Evolutionary conservation across 768 basidiomycete species (phyloP).

Genomic region (Hygrophorus russula): DNA sequence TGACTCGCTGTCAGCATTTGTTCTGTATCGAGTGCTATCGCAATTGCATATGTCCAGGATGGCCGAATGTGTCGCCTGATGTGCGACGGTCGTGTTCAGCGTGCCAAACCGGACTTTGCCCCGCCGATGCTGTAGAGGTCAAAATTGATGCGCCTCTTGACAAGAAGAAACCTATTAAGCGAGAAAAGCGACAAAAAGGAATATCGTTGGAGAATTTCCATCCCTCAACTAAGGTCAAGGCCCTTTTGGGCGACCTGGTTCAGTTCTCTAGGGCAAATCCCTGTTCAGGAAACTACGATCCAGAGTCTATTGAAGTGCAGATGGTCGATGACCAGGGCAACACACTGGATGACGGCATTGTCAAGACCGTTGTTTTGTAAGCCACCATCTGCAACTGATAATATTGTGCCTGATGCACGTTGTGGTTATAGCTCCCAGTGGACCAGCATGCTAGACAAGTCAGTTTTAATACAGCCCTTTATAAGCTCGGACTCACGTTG

Average conservation of each 20-base stretch:
- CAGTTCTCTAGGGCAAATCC: conserved; percentile 79
- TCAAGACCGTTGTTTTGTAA: conserved; percentile 95
- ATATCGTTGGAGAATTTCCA: conserved; percentile 42
- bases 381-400: conserved; percentile 23
- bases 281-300: conserved; percentile 80
- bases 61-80: conserved; percentile 60
- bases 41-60: conserved; percentile 63
- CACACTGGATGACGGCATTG: conserved; percentile 51
- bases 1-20: conserved; percentile 92
- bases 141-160: conserved; percentile 44
- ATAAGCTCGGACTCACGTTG: conserved; percentile 3
- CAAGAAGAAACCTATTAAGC: conserved; percentile 58
- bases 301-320: conserved; percentile 57
- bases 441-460: conserved; percentile 92
- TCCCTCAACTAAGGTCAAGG: conserved; percentile 83
- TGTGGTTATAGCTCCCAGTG: conserved; percentile 65
- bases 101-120: conserved; percentile 59
- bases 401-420: conserved; percentile 9
- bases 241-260: conserved; percentile 69
- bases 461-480: conserved; percentile 14
- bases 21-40: conserved; percentile 87
- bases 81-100: conserved; percentile 58
- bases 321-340: conserved; percentile 70
- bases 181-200: conserved; percentile 57
- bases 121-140: conserved; percentile 77